Conservation (phyloP, 306 rosid species). For the Malus sylvestris region DNA sequence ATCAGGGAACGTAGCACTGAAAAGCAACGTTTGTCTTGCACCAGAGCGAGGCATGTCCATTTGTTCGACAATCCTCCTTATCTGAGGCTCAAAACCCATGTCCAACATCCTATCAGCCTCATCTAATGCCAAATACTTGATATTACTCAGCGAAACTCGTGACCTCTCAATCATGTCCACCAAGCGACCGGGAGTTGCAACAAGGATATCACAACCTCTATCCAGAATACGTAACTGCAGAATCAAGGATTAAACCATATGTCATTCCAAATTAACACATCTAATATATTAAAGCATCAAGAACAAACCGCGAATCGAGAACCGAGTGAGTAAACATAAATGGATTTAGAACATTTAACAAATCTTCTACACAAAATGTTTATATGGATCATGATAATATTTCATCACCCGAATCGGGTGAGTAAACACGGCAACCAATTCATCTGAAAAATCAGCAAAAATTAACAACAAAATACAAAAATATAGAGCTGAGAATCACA, state of each 20-base stretch:
- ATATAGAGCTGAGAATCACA: background rate
- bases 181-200: slow-evolving; percentile 33
- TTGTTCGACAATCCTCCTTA: slow-evolving; percentile 22
- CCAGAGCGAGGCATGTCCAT: slow-evolving; percentile 31
- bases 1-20: slow-evolving; percentile 35
- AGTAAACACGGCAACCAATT: background rate
- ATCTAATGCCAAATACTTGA: slow-evolving; percentile 28
- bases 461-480: background rate
- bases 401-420: background rate
- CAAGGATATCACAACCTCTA: slow-evolving; percentile 34
- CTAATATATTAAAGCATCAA: too few species aligned
- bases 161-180: slow-evolving; percentile 31
- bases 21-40: slow-evolving; percentile 30
- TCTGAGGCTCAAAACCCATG: slow-evolving; percentile 37
- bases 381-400: background rate
- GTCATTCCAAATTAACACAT: too few species aligned
- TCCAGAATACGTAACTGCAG: slow-evolving; percentile 28
- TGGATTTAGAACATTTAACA: too few species aligned
- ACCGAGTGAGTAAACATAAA: too few species aligned
- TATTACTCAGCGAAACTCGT: slow-evolving; percentile 17
- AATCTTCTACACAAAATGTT: background rate
- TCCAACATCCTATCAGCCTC: slow-evolving; percentile 42
- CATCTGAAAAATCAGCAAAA: background rate
- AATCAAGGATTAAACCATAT: background rate
- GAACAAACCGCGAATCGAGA: too few species aligned